Evolutionary conservation across 768 basidiomycete genomes (phyloP), one percentile per base, ranked within the genome.

Genomic region (Hydnomerulius pinastri): DNA sequence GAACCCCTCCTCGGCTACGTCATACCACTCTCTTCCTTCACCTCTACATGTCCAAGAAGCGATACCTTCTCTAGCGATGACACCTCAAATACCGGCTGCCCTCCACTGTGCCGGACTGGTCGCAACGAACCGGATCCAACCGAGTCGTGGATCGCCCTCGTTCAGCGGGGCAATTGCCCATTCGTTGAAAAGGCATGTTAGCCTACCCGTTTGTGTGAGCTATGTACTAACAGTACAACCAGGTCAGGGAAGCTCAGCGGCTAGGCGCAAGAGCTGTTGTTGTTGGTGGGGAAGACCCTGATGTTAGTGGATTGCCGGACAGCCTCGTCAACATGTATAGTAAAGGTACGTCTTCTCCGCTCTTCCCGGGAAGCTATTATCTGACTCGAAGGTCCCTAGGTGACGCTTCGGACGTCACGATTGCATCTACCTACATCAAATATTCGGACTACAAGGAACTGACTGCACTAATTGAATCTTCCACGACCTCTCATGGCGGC

Each of bases 261-360:
- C 72, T 91, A 18, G 94, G 94, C 9, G 94, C 95, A 5, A 81
- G 75, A 59, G 96, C 86, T 4, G 86, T 97, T 39, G 85, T 98
- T n/a, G 91, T 98, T 7, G 96, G 95, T 30, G 95, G 95, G 29
- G 78, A 85, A 56, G 75, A 85, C 59, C 85, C 85, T 17, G 80
- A 77, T 17, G 62, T 77, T 50, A 79, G 76, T 29, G 90, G 84
- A 6, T 78, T 79, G 55, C 81, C 92, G 29, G 86, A 93, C 62
- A 77, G 81, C 23, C 75, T 97, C 53, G 79, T 94, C 45, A 92
- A 89, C 60, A 95, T 97, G 91, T 97, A 90, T 71, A 90, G 87
- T 67, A 90, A 89, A 69, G 88, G 94, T 90, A 42, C 46, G 78
- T 63, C 51, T 42, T 42, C 18, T 44, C 44, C 44, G n/a, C n/a